Base-by-base conservation (phyloP, 140 eudicot species). In the Artemisia princeps region DNA sequence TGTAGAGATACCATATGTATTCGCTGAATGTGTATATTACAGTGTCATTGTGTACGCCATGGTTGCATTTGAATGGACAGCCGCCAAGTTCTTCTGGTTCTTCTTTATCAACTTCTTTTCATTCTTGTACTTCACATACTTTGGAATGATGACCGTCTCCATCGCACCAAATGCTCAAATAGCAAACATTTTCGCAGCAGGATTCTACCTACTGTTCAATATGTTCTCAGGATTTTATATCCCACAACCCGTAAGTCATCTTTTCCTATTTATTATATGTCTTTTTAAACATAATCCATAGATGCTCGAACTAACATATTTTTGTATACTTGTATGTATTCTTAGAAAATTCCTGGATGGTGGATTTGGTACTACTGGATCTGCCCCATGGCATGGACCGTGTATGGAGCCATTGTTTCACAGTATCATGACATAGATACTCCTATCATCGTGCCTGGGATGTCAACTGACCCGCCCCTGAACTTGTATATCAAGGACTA, bases 81-180 rank as follows among this genome's bases (percentile, higher is more conserved):
- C 63, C 1, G 60, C 60, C 10, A 82, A 84, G 59, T 79, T 84
- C 81, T 63, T 72, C 15, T 84, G 84, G 83, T 26, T 65, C 60
- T 79, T 79, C 72, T 81, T 79, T 70, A 67, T 82, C 79, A 65
- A 70, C 67, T 82, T 79, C 52, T 73, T 74, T 62, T 72, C 83
- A 14, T 79, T 84, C 59, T 70, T 79, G 8, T 84, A 84, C 81
- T 84, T 78, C 71, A 79, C 85, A 10, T 69, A 76, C 74, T 84
- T 79, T 30, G 87, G 92, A 28, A 82, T 84, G 91, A 70, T 84
- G 87, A 77, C 81, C 2, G 85, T 82, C 17, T 73, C 92, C 5
- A 42, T 84, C 74, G 76, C 92, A 46, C 87, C 92, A 20, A 72
- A 84, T 16, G 76, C 73, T 19, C 81, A 79, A 56, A 56, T 82